These are phyloP conservation scores for Podaxis sp. DNA, from an alignment of 768 basidiomycete genomes.

Conservation along the genomic window DNA sequence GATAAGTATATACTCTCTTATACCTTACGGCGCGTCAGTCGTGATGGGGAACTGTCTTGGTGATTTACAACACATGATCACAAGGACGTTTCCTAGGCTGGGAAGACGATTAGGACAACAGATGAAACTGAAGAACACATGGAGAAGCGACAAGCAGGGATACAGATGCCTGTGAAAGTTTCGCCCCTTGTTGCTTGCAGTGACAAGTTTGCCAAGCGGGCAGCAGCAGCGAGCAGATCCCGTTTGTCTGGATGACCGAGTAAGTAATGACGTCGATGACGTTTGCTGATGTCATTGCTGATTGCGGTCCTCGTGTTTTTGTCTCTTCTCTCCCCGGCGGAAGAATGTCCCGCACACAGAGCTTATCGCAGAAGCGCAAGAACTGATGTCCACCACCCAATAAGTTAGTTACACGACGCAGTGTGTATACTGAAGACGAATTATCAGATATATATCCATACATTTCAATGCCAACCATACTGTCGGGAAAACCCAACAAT, in stretches of 20 bases:
- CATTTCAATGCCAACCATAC: not conserved
- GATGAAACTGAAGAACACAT: too few relatives aligned
- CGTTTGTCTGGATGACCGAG: not conserved
- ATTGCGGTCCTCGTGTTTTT: not conserved
- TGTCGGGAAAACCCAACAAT: not conserved
- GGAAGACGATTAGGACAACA: too few relatives aligned
- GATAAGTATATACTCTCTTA: too few relatives aligned
- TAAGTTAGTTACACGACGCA: conserved; percentile 4
- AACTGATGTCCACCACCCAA: conserved; percentile 2
- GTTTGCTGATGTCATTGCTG: not conserved
- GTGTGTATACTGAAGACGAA: not conserved
- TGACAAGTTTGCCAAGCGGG: too few relatives aligned
- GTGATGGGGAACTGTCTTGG: too few relatives aligned
- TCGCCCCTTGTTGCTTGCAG: too few relatives aligned
- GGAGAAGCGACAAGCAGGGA: too few relatives aligned
- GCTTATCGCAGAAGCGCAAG: not conserved
- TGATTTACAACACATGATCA: too few relatives aligned
- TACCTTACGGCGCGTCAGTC: too few relatives aligned
- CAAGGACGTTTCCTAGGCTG: too few relatives aligned
- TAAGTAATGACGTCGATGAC: not conserved
- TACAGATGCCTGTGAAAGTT: too few relatives aligned
- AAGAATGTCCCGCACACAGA: not conserved
- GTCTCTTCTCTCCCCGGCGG: not conserved
- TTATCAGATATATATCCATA: not conserved
- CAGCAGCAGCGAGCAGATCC: too few relatives aligned